A percentile compares a stretch with the other conserved stretches of the same genome.
These are phyloP conservation scores for Ramularia endophylla DNA, from an alignment of 2,329 filamentous ascomycete species.

Conservation along the genomic window DNA sequence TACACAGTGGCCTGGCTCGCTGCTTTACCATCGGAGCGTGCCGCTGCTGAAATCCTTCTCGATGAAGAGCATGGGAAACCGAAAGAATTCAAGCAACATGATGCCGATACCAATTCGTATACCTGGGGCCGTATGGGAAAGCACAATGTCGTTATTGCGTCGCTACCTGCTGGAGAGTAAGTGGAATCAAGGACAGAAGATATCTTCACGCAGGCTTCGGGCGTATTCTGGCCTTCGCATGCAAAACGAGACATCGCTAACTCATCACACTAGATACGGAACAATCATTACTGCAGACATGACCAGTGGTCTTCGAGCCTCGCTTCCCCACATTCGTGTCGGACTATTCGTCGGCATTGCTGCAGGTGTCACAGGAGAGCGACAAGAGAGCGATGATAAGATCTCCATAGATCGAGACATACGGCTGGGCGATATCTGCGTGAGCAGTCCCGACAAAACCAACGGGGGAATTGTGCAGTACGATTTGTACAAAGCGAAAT, in stretches of 20 bases:
- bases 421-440: conserved; percentile 25
- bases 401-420: conserved; percentile 15
- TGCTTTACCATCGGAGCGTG: conserved; percentile 8
- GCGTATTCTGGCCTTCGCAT: too few relatives aligned
- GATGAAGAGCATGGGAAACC: conserved; percentile 7
- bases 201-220: too few relatives aligned
- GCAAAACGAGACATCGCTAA: too few relatives aligned
- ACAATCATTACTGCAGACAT: conserved; percentile 11
- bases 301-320: conserved; percentile 6
- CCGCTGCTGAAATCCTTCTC: conserved; percentile 6
- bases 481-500: conserved; percentile 18
- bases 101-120: conserved; percentile 12
- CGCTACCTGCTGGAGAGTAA: conserved; percentile 15
- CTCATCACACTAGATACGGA: too few relatives aligned
- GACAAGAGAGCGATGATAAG: background rate
- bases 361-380: conserved; percentile 1
- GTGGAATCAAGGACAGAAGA: too few relatives aligned
- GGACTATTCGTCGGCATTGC: conserved; percentile 9
- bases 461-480: conserved; percentile 24
- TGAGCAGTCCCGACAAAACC: conserved; percentile 17
- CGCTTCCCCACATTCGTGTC: conserved; percentile 9
- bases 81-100: background rate
- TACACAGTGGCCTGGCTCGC: conserved; percentile 10
- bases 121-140: conserved; percentile 14
- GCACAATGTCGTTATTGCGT: conserved; percentile 23